A percentile compares a stretch with the other conserved stretches of the same genome.
These are phyloP conservation scores for Botrytis aclada DNA, from an alignment of 2,329 filamentous ascomycete genomes.

Conservation along the genomic window DNA sequence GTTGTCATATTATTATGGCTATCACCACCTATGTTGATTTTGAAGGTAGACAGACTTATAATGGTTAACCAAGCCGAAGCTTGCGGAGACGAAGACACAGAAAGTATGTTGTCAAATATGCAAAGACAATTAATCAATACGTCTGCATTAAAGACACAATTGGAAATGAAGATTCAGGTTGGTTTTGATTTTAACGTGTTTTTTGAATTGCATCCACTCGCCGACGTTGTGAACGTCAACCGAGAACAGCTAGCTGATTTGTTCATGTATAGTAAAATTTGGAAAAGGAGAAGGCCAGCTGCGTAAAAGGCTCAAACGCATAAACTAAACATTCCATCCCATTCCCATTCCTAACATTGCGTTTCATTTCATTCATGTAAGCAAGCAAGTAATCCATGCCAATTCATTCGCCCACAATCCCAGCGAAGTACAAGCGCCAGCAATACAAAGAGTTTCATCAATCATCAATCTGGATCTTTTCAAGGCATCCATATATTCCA, in stretches of 20 bases:
- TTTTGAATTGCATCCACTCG: background rate
- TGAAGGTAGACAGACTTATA: background rate
- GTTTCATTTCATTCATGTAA: constrained; percentile 3
- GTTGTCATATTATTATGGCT: too few relatives aligned
- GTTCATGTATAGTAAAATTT: constrained; percentile 9
- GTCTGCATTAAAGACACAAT: background rate
- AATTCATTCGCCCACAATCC: background rate
- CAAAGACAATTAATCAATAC: background rate
- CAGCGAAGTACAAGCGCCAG: constrained; percentile 13
- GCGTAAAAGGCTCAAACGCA: constrained; percentile 8
- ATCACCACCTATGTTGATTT: too few relatives aligned
- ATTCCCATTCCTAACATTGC: background rate
- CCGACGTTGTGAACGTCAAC: background rate
- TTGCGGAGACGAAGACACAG: background rate
- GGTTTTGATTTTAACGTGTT: background rate
- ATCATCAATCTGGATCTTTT: constrained; percentile 4
- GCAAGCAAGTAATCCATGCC: background rate
- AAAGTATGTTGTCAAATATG: background rate
- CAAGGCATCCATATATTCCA: background rate
- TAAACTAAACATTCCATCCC: background rate
- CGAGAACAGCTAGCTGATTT: background rate
- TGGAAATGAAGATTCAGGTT: background rate
- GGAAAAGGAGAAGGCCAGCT: constrained; percentile 7
- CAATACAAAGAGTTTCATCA: constrained; percentile 8
- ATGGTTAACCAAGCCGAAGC: background rate